A percentile compares a stretch with the other conserved stretches of the same genome.
phyloP scores from a whole-genome alignment of 805 yeast genomes.

The Spathaspora sp. region DNA sequence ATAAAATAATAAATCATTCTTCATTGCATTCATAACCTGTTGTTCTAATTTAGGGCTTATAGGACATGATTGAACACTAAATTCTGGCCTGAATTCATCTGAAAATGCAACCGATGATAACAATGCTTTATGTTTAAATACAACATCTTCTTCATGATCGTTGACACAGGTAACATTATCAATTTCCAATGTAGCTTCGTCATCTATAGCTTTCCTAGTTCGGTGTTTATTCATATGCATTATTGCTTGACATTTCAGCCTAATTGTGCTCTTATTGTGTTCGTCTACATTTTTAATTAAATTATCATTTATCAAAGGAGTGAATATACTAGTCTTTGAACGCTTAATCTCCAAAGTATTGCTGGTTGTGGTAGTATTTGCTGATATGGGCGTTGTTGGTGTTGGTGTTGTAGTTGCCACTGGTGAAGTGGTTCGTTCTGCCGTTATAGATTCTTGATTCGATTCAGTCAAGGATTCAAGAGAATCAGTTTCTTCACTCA shows the following conservation, averaged over 20 bases:
- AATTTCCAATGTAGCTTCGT: slow-evolving; percentile 1
- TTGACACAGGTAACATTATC: slow-evolving; percentile 2
- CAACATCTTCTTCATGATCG: slow-evolving; percentile 1
- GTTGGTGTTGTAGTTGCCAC: not conserved
- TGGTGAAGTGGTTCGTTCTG: not conserved
- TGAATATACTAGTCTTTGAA: slow-evolving; percentile 20
- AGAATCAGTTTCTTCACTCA: slow-evolving; percentile 5
- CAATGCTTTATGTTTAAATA: slow-evolving; percentile 18
- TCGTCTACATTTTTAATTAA: slow-evolving; percentile 15
- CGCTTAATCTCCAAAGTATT: slow-evolving; percentile 13
- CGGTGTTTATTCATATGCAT: slow-evolving; percentile 14
- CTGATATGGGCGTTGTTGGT: not conserved
- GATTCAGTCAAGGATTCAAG: not conserved
- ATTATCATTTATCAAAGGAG: slow-evolving; percentile 16
- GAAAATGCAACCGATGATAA: slow-evolving; percentile 39
- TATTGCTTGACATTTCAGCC: slow-evolving; percentile 19
- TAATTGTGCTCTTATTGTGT: slow-evolving; percentile 16
- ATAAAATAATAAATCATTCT: slow-evolving; percentile 44
- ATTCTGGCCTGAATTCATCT: slow-evolving; percentile 52
- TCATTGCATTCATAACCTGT: slow-evolving; percentile 49
- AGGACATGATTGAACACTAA: slow-evolving; percentile 53
- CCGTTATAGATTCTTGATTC: not conserved
- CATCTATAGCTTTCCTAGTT: not conserved
- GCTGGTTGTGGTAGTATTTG: not conserved
- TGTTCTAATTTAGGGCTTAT: slow-evolving; percentile 46